A percentile compares a stretch with the other conserved stretches of the same genome.
These are phyloP conservation scores for Paramecium caudatum DNA, from an alignment of 73 alveolate species.

Conservation along the genomic window DNA sequence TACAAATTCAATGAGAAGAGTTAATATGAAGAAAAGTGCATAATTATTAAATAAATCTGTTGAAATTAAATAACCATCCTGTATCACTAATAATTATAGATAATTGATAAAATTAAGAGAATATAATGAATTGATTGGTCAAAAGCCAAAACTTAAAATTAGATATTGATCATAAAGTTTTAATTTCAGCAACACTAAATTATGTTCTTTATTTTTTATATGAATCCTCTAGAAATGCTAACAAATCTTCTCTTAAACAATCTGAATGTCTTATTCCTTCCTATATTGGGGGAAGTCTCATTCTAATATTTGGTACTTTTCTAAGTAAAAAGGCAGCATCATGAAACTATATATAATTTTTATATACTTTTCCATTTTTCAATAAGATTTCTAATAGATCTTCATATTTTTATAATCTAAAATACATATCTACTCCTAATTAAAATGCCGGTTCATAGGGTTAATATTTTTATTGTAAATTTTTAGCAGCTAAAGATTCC, in stretches of 20 bases:
- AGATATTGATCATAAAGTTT: constrained; percentile 11
- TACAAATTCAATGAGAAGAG: neutral
- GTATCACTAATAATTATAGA: constrained; percentile 20
- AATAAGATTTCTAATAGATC: constrained; percentile 26
- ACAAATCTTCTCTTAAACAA: constrained; percentile 5
- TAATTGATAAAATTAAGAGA: neutral
- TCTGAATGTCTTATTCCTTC: constrained; percentile 1
- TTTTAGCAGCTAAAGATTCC: neutral
- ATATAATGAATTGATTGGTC: neutral
- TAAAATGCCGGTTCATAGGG: constrained; percentile 46
- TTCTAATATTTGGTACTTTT: constrained; percentile 47
- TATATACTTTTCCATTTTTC: constrained; percentile 55
- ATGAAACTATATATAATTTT: constrained; percentile 18
- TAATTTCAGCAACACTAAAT: neutral
- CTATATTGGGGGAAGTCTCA: constrained; percentile 29
- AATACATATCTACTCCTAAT: constrained; percentile 39
- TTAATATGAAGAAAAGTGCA: neutral
- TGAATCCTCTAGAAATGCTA: constrained; percentile 26
- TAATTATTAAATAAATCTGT: neutral
- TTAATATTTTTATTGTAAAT: neutral
- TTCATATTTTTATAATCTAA: constrained; percentile 8
- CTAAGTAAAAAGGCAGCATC: constrained; percentile 41
- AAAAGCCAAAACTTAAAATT: neutral
- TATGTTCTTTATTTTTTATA: constrained; percentile 14
- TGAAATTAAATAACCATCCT: neutral